Percentiles rank a stretch among this genome's conserved stretches.
Conservation (phyloP, 2,329 filamentous ascomycete genomes). For the Colletotrichum sp. region DNA sequence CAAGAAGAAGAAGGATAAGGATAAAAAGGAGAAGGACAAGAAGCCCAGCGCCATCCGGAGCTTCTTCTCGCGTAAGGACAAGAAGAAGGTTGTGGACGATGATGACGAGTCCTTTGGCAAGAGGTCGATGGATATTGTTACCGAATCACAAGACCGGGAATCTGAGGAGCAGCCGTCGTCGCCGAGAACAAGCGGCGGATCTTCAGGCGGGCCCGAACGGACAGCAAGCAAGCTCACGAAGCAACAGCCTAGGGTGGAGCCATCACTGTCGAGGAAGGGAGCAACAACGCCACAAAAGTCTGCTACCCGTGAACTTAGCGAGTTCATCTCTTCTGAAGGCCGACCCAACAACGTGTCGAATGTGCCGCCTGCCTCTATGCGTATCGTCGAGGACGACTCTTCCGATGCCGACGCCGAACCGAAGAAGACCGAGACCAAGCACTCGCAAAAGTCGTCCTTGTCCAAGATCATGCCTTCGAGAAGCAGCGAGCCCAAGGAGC, state of each 20-base stretch:
- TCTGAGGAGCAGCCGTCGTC: conserved; percentile 47
- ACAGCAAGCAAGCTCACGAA: conserved; percentile 75
- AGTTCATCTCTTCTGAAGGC: conserved; percentile 45
- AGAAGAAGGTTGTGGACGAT: conserved; percentile 60
- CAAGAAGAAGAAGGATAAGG: conserved; percentile 75
- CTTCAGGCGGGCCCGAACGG: conserved; percentile 48
- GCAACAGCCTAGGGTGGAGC: conserved; percentile 56
- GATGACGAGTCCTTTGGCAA: conserved; percentile 68
- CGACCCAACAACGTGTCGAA: conserved; percentile 59
- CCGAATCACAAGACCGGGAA: conserved; percentile 49
- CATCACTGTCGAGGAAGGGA: conserved; percentile 49
- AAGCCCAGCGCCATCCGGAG: conserved; percentile 62
- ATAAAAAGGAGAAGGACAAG: conserved; percentile 76
- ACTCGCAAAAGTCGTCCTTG: conserved; percentile 43
- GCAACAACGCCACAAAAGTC: conserved; percentile 32
- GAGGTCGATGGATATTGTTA: conserved; percentile 61
- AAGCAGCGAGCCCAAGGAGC: conserved; percentile 38
- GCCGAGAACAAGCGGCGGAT: conserved; percentile 24
- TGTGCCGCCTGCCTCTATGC: conserved; percentile 59
- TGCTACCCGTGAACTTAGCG: conserved; percentile 44
- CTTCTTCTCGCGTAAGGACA: conserved; percentile 68
- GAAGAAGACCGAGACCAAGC: conserved; percentile 32
- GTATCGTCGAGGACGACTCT: conserved; percentile 59
- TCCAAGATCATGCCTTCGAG: conserved; percentile 47
- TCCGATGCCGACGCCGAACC: conserved; percentile 27